A percentile compares a stretch with the other conserved stretches of the same genome.
Conservation (phyloP, 495 filamentous ascomycete genomes). For the Daldinia childiae region DNA sequence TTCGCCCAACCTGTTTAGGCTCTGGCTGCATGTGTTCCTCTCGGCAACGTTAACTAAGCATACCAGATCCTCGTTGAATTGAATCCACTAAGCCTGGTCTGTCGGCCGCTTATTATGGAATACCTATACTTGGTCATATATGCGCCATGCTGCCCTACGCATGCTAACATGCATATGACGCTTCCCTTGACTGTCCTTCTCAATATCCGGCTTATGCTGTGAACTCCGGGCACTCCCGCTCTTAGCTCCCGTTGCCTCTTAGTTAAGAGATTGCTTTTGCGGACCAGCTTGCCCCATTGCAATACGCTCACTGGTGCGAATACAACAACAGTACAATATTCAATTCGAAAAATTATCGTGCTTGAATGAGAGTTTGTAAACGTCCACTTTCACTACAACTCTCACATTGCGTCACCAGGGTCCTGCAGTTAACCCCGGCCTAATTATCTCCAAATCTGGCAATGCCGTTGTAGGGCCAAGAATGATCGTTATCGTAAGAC, state of each 20-base stretch:
- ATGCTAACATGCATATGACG: slow-evolving; percentile 16
- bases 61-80: slow-evolving; percentile 28
- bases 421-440: slow-evolving; percentile 15
- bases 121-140: slow-evolving; percentile 23
- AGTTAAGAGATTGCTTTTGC: slow-evolving; percentile 12
- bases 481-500: slow-evolving; percentile 31
- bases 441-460: slow-evolving; percentile 7
- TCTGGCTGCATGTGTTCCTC: slow-evolving; percentile 34
- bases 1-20: slow-evolving; percentile 39
- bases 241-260: slow-evolving; percentile 34
- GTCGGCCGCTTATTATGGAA: slow-evolving; percentile 5
- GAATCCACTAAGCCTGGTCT: slow-evolving; percentile 17
- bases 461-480: slow-evolving; percentile 24
- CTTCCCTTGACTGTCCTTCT: slow-evolving; percentile 6
- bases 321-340: background rate
- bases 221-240: slow-evolving; percentile 36
- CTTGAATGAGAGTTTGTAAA: slow-evolving; percentile 4
- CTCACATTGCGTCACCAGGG: slow-evolving; percentile 21
- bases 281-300: slow-evolving; percentile 1
- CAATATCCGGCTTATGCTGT: slow-evolving; percentile 36
- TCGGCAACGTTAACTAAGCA: slow-evolving; percentile 30
- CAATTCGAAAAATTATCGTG: slow-evolving; percentile 1
- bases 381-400: slow-evolving; percentile 4
- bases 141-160: slow-evolving; percentile 20
- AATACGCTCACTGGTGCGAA: slow-evolving; percentile 1